Percentiles rank a stretch among this genome's conserved stretches.
These are phyloP conservation scores for Helianthus tuberosus DNA, from an alignment of 129 eudicot genomes.

Conservation along the genomic window DNA sequence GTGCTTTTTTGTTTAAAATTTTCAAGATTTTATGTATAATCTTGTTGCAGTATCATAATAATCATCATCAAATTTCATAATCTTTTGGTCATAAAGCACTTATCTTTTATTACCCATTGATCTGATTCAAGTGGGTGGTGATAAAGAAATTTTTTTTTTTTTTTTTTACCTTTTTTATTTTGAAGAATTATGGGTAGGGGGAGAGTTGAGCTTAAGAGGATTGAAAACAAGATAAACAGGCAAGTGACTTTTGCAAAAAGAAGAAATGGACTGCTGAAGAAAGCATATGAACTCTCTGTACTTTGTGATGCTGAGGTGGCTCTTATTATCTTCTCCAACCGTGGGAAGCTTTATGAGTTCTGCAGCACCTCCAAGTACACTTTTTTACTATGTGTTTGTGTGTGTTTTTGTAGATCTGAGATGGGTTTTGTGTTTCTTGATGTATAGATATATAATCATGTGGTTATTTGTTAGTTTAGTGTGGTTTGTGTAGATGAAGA, in stretches of 20 bases:
- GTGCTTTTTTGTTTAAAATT: neutral
- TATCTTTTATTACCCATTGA: neutral
- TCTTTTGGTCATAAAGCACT: neutral
- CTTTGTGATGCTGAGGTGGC: slow-evolving; percentile 95
- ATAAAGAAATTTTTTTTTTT: neutral
- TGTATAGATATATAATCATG: neutral
- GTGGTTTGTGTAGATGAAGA: neutral
- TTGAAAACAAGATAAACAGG: slow-evolving; percentile 53
- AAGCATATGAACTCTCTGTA: slow-evolving; percentile 85
- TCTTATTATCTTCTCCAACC: slow-evolving; percentile 75
- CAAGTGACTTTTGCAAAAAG: slow-evolving; percentile 55
- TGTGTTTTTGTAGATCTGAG: slow-evolving; percentile 30
- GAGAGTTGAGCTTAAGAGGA: slow-evolving; percentile 55
- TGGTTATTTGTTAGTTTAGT: neutral
- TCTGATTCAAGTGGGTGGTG: slow-evolving; percentile 10
- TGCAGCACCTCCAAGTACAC: slow-evolving; percentile 74
- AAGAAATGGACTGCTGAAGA: slow-evolving; percentile 54
- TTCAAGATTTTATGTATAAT: neutral
- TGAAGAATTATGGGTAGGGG: slow-evolving; percentile 51
- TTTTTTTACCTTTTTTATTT: neutral
- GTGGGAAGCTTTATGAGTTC: slow-evolving; percentile 62
- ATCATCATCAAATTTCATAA: too few relatives aligned
- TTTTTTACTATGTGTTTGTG: slow-evolving; percentile 8
- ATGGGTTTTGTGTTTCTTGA: slow-evolving; percentile 23
- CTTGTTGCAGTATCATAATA: neutral